phyloP scores from a whole-genome alignment of 805 yeast species.

The Nematodospora valgi region DNA sequence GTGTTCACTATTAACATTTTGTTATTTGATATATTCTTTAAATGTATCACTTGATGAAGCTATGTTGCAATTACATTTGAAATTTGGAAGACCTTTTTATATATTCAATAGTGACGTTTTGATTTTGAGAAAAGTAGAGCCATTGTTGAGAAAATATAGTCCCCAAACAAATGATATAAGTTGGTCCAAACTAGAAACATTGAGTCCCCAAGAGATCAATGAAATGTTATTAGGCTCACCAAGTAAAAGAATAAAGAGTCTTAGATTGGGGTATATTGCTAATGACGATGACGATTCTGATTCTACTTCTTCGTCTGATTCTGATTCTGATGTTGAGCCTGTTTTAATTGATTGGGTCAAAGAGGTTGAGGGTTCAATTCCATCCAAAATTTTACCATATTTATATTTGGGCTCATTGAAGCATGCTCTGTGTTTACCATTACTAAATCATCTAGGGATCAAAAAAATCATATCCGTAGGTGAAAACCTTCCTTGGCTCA shows the following conservation, averaged over 20 bases:
- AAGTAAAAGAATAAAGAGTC: conserved; percentile 10
- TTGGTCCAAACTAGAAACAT: conserved; percentile 31
- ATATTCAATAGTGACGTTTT: conserved; percentile 74
- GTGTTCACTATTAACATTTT: conserved; percentile 69
- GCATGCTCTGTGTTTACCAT: conserved; percentile 72
- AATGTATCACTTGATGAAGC: conserved; percentile 63
- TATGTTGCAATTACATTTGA: conserved; percentile 56
- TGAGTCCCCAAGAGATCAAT: conserved; percentile 29
- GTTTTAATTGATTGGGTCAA: conserved; percentile 29
- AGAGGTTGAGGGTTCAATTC: conserved; percentile 63
- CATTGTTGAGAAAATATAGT: conserved; percentile 55
- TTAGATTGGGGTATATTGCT: conserved; percentile 27
- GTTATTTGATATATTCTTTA: conserved; percentile 68
- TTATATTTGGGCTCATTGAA: conserved; percentile 78
- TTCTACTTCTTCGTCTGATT: neutral
- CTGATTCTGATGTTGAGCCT: conserved; percentile 8
- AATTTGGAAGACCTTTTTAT: conserved; percentile 76
- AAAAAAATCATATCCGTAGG: conserved; percentile 82
- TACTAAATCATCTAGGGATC: conserved; percentile 65
- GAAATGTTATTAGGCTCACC: conserved; percentile 27
- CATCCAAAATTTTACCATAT: conserved; percentile 80
- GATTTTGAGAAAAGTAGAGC: conserved; percentile 62
- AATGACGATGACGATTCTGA: conserved; percentile 8
- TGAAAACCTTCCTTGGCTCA: conserved; percentile 67
- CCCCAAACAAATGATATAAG: conserved; percentile 35